Evolutionary conservation across 805 yeast species (phyloP), one percentile per base, ranked within the genome.

Genomic region (Teunomyces atbi): DNA sequence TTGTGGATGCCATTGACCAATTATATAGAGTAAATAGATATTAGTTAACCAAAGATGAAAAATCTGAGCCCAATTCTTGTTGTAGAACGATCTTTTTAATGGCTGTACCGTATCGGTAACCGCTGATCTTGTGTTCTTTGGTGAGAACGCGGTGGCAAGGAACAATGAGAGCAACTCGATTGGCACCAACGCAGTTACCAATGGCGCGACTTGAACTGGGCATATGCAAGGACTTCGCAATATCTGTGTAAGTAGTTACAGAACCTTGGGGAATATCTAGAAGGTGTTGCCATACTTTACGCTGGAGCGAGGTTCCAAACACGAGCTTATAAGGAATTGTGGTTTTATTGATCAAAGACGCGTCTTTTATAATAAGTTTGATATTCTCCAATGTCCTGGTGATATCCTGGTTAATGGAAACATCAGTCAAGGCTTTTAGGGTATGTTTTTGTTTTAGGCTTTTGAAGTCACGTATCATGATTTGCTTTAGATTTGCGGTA

Each of bases 131-230:
- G 5, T 65, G 65, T 26, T 49, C 47, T 5, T 56, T 55, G 11
- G 67, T 61, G 16, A 71, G 35, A 1, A 73, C 71, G 41, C 77
- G 55, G 54, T 74, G 78, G 52, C 79, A 74, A 1, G 79, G 78
- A 4, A 74, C 59, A 4, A 73, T 27, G 4, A 73, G 38, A 2
- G 76, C 71, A 8, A 74, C 51, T 20, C 59, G 60, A 51, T 74
- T 74, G 15, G 68, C 60, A 3, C 69, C 73, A 39, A 73, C 66
- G 2, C 76, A 71, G 34, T 64, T 62, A 0, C 74, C 79, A 5
- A 74, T 63, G 2, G 68, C 75, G 30, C 79, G 57, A 20, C 62
- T 59, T 10, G 68, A 60, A 0, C 50, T 59, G 0, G 66, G 60
- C 37, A 53, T 53, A 1, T 64, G 64, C n/a, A 72, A 43, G 4